These are phyloP conservation scores for Botrytis porri DNA, from an alignment of 2,329 filamentous ascomycete species.

Conservation along the genomic window DNA sequence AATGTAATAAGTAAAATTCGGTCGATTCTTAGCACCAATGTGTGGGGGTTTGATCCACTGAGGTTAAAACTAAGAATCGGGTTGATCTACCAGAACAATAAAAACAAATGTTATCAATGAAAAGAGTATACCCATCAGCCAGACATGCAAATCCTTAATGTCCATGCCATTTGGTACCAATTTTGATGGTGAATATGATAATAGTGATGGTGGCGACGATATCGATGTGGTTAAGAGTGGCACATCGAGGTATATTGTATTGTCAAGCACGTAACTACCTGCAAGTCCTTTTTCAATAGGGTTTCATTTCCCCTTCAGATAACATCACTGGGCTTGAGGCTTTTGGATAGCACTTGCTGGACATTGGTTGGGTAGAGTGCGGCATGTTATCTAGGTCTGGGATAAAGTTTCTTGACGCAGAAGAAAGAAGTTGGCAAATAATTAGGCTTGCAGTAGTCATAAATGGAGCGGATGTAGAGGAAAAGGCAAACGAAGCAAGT, in stretches of 20 bases:
- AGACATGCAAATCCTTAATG: not conserved
- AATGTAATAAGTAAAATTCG: conserved; percentile 29
- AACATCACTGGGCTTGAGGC: not conserved
- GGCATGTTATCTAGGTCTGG: not conserved
- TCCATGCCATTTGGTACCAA: not conserved
- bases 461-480: not conserved
- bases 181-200: not conserved
- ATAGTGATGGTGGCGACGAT: not conserved
- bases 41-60: conserved; percentile 56
- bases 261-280: not conserved
- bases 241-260: not conserved
- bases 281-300: not conserved
- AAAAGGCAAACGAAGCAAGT: conserved; percentile 3
- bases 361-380: not conserved
- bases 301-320: not conserved
- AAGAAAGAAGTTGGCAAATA: not conserved
- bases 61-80: conserved; percentile 69
- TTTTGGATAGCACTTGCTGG: conserved; percentile 4
- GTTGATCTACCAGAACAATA: conserved; percentile 41
- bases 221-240: not conserved
- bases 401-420: not conserved
- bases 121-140: not conserved
- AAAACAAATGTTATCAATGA: conserved; percentile 7
- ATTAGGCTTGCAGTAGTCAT: not conserved
- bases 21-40: conserved; percentile 64